Base-by-base conservation (phyloP, 495 filamentous ascomycete genomes). In the Aspergillus cavernicola region DNA sequence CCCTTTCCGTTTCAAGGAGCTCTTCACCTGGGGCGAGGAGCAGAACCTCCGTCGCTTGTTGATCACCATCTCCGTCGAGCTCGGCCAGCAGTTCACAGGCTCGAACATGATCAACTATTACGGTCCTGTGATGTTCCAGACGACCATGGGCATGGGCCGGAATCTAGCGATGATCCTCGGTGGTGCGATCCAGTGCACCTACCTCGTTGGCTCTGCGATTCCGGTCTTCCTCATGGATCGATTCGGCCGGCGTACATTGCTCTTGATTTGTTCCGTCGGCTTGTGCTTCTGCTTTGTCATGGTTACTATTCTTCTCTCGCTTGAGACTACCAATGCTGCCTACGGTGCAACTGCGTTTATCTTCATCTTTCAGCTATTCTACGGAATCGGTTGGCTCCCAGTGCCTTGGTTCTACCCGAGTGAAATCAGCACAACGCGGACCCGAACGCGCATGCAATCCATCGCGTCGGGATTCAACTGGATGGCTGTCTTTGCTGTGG, bases 341-440 rank as follows among this genome's bases (percentile, higher is more conserved):
- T 70, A 72, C 52, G 70, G 65, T 1, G 73, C 75, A 2, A 67
- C 72, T 5, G 66, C 64, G 5, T 67, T 66, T 31, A 57, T 75
- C 26, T 73, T 74, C 49, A 45, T 70, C 6, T 76, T 73, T 59
- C 67, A 78, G 43, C 58, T 74, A 18, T 73, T 71, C 55, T 65
- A 75, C 18, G 65, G 64, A 0, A 61, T 75, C 31, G 68, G 70
- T 9, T 60, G 48, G 59, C 50, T 52, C 3, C 36, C 53, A 6
- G 52, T 56, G 36, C 79, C 78, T 47, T 88, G 86, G 86, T 82
- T 87, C 44, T 90, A 91, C 60, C 85, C 86, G 9, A 74, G 85
- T 8, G 84, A 90, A 65, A 74, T 92, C 61, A 73, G 68, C 46
- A 70, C 69, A 5, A 69, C 66, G 7, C 67, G 67, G 1, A 63